Conservation (phyloP, 164 flowering plant genomes). For the Umbellularia californica region DNA sequence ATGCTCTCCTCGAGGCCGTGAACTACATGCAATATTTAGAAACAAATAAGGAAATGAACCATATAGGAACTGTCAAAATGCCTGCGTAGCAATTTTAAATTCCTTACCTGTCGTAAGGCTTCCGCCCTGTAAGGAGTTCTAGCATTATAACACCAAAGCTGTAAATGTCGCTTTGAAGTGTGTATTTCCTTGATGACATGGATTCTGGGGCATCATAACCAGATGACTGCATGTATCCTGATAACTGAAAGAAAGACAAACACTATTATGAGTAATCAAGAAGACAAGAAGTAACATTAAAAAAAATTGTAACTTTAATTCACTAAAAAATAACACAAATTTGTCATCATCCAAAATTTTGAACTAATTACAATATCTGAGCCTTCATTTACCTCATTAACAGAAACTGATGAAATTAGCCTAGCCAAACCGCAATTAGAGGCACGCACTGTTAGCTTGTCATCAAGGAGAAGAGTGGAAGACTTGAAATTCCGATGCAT, state of each 20-base stretch:
- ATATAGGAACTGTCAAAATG: neutral
- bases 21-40: slow-evolving; percentile 27
- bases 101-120: slow-evolving; percentile 68
- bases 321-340: neutral
- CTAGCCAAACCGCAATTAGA: slow-evolving; percentile 92
- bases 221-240: slow-evolving; percentile 57
- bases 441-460: slow-evolving; percentile 61
- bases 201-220: slow-evolving; percentile 89
- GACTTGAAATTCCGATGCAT: slow-evolving; percentile 83
- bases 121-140: slow-evolving; percentile 89
- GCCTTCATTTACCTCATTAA: slow-evolving; percentile 60
- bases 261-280: neutral
- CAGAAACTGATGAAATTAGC: slow-evolving; percentile 58
- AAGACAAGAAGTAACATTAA: too few species aligned
- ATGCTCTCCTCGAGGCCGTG: slow-evolving; percentile 66
- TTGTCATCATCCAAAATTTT: neutral
- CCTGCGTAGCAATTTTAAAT: neutral
- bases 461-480: slow-evolving; percentile 81
- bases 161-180: slow-evolving; percentile 80
- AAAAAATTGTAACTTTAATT: too few species aligned
- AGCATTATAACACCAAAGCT: slow-evolving; percentile 97
- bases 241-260: slow-evolving; percentile 44
- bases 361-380: neutral
- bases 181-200: slow-evolving; percentile 66
- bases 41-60: neutral